Base-by-base conservation (phyloP, 78 protist genomes). In the Cavenderia fasciculata region DNA sequence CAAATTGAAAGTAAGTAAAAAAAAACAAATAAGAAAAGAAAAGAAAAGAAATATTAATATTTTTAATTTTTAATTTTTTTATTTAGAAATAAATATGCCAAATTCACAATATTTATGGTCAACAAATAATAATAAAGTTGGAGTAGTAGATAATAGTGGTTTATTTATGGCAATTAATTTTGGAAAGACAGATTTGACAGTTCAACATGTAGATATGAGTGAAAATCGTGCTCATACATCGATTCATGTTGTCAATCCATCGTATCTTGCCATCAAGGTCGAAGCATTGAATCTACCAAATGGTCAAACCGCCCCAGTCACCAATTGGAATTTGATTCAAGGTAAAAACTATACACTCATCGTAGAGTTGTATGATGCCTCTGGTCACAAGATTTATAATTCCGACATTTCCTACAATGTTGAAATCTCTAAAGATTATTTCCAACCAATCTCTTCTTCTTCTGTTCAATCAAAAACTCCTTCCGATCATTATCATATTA, bases 101-200 rank as follows among this genome's bases (percentile, higher is more conserved):
- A 70, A 73, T 47, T 86, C 78, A 51, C 70, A 76, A 41, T 89
- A 89, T 74, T 29, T 70, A 21, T 89, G 94, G 94, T 63, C 73
- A 38, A 57, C 85, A 49, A 68, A 61, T 52, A 82, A 89, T 65
- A 25, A 36, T 10, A 75, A 89, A 36, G 84, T 77, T 79, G 88
- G 85, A 54, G 36, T 57, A 23, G 51, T 89, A 40, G 85, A 87
- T 16, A 43, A 74, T 49, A 76, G 51, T 23, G 94, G 94, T 44
- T 27, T 62, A 12, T 74, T 76, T 25, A 62, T 66, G 74, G 77
- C 94, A 27, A 31, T 65, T 7, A 69, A 63, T 33, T 70, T 68
- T 27, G 94, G 94, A 40, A 63, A 72, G 49, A 72, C 94, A n/a
- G 87, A 74, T 34, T 34, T 89, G 38, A 74, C 25, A 16, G 94